Conservation (phyloP, 1,139 yeast genomes). For the Suhomyces terraborum region DNA sequence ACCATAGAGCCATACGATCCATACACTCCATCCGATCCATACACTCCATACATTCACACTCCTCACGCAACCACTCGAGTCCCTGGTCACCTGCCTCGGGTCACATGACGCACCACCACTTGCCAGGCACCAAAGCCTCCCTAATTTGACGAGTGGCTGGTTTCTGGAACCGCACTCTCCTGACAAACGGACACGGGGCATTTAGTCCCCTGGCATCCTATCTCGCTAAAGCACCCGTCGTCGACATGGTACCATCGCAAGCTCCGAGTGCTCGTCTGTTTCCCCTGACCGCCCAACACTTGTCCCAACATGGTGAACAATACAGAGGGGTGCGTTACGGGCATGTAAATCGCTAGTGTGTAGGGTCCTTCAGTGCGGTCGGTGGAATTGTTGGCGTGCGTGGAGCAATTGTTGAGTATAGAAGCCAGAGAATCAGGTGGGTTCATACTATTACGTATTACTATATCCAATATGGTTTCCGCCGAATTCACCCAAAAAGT, state of each 20-base stretch:
- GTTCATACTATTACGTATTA: background rate
- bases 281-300: slow-evolving; percentile 1
- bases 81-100: background rate
- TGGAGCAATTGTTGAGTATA: slow-evolving; percentile 7
- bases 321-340: background rate
- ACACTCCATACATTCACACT: too few species aligned
- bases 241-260: too few species aligned
- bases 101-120: background rate
- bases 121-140: background rate
- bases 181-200: background rate
- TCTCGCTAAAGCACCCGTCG: too few species aligned
- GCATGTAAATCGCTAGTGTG: background rate
- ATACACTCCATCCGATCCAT: too few species aligned
- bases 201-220: too few species aligned
- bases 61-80: background rate
- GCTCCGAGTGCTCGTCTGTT: background rate
- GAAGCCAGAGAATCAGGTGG: background rate
- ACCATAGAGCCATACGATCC: too few species aligned
- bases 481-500: slow-evolving; percentile 23
- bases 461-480: slow-evolving; percentile 18
- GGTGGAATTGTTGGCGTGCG: slow-evolving; percentile 4
- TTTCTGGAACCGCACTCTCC: background rate
- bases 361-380: background rate
- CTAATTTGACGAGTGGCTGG: background rate
- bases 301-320: background rate